Evolutionary conservation across 306 rosid species (phyloP), one percentile per base, ranked within the genome.

Genomic region (Citrullus colocynthis): DNA sequence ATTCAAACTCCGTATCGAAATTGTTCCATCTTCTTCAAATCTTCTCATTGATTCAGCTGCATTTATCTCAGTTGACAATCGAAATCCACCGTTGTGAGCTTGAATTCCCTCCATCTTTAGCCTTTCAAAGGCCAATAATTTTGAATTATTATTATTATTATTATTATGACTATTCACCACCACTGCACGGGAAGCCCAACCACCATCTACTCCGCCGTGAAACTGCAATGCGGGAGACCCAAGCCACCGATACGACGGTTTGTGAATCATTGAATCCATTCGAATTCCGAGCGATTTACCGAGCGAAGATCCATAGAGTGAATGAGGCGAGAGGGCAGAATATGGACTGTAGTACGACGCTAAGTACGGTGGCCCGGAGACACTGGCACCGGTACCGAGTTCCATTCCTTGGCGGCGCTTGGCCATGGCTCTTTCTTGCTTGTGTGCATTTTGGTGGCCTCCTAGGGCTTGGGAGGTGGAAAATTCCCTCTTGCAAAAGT

Each of bases 391-490:
- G 49, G 16, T 20, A 1, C 54, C 34, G 32, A 70, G 75, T 70
- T 70, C 75, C 75, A 70, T 42, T 21, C 75, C 92, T 80, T 91
- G 95, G 14, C 88, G 87, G 9, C 83, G 89, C 56, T 93, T 93
- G 3, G 87, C 96, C 7, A 89, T n/a, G 0, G 89, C 93, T 1
- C 93, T 89, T 84, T 91, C 96, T 30, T 85, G 90, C 54, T 89
- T 93, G 52, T 93, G 98, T 0, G 98, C 96, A 61, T 93, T 93
- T 59, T 93, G 98, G 20, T 90, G 98, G 1, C 98, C 96, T 34
- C 98, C 98, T 20, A 93, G 52, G 0, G 98, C 98, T 51, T 93
- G 98, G 1, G 96, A 89, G 0, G 98, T 84, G 4, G 91, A 87
- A 81, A 93, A 93, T 42, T 85, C 81, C 49, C 94, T 87, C 81